Percentiles rank a stretch among this genome's conserved stretches.
phyloP scores from a whole-genome alignment of 2,329 filamentous ascomycete genomes.

The Aspergillus candidus region DNA sequence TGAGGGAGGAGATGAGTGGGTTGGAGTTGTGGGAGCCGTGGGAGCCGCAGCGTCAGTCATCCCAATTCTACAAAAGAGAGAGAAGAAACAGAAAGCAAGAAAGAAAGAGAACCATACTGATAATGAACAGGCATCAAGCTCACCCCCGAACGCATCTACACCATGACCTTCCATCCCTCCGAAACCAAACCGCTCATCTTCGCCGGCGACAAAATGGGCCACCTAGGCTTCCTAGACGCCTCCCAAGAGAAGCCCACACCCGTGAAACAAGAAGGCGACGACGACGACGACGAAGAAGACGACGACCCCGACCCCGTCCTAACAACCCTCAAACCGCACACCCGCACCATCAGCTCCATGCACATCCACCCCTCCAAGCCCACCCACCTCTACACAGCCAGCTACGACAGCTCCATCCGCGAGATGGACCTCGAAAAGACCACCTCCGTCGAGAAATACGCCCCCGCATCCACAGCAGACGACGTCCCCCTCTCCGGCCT shows the following conservation, averaged over 20 bases:
- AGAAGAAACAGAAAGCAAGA: slow-evolving; percentile 1
- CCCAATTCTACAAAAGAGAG: not conserved
- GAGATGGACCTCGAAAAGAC: slow-evolving; percentile 78
- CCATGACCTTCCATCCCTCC: slow-evolving; percentile 81
- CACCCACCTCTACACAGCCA: slow-evolving; percentile 73
- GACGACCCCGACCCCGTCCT: slow-evolving; percentile 68
- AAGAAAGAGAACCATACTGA: not conserved
- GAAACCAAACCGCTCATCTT: slow-evolving; percentile 82
- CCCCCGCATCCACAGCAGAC: slow-evolving; percentile 60
- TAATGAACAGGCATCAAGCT: slow-evolving; percentile 70
- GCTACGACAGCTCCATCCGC: slow-evolving; percentile 88
- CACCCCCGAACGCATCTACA: slow-evolving; percentile 79
- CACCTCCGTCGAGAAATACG: slow-evolving; percentile 73
- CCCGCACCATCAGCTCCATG: slow-evolving; percentile 80
- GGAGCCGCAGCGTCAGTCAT: slow-evolving; percentile 63
- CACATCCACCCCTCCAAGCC: slow-evolving; percentile 67
- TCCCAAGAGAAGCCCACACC: slow-evolving; percentile 42
- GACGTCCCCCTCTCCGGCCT: slow-evolving; percentile 79
- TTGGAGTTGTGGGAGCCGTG: slow-evolving; percentile 78
- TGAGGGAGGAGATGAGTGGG: slow-evolving; percentile 70
- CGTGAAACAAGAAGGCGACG: slow-evolving; percentile 54
- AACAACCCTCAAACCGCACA: slow-evolving; percentile 83
- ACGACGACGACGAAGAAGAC: slow-evolving; percentile 61
- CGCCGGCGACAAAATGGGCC: slow-evolving; percentile 88
- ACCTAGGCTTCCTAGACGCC: slow-evolving; percentile 84